Percentiles rank a stretch among this genome's conserved stretches.
phyloP scores from a whole-genome alignment of 169 alveolate species.

The Eimeria maxima region DNA sequence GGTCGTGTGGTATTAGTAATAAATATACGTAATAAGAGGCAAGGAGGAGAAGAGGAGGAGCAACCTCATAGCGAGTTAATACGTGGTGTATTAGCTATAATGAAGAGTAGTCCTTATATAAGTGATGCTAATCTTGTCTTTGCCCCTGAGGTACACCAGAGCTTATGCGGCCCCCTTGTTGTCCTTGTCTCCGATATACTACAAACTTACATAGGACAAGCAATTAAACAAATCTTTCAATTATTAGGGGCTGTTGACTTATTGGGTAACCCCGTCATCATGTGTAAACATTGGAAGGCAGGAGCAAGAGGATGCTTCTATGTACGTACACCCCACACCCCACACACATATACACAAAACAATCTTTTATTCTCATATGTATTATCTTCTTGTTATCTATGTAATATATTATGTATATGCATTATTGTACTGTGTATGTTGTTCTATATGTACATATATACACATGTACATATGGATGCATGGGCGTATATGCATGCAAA shows the following conservation, averaged over 20 bases:
- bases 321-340: too few relatives aligned
- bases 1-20: conserved; percentile 78
- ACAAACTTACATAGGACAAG: conserved; percentile 78
- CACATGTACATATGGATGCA: background rate
- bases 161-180: conserved; percentile 78
- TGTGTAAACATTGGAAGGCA: conserved; percentile 79
- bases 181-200: conserved; percentile 69
- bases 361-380: too few relatives aligned
- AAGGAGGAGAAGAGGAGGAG: conserved; percentile 74
- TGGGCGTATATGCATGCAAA: background rate
- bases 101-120: conserved; percentile 81
- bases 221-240: conserved; percentile 78
- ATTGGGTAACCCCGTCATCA: conserved; percentile 79
- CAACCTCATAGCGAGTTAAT: conserved; percentile 83
- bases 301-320: conserved; percentile 58
- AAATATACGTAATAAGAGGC: conserved; percentile 78
- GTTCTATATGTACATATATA: background rate
- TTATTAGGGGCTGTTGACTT: conserved; percentile 80
- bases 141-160: conserved; percentile 75
- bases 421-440: background rate
- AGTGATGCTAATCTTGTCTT: conserved; percentile 82
- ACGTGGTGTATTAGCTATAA: conserved; percentile 76
- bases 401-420: background rate
- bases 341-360: too few relatives aligned
- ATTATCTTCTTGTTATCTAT: too few relatives aligned